Base-by-base conservation (phyloP, 805 yeast species). In the Yarrowia alimentaria region DNA sequence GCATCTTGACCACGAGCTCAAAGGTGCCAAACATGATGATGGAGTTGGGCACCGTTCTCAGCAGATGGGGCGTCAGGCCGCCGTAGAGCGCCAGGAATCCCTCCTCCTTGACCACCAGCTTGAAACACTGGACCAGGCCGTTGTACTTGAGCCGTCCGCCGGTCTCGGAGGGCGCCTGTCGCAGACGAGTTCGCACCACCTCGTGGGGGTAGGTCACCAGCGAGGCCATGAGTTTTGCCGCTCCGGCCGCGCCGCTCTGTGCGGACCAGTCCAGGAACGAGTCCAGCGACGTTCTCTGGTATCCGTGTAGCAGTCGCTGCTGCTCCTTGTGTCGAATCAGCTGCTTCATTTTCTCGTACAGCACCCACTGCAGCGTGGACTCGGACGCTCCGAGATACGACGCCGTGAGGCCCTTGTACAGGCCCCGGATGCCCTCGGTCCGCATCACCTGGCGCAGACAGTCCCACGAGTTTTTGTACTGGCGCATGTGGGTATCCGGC, bases 1-100 rank as follows among this genome's bases (percentile, higher is more conserved):
- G 66, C n/a, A 78, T 58, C 53, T 75, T 76, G 40, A 83, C 80
- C 51, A 85, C 80, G 25, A 93, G 65, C 64, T 93, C 99, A 98
- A 98, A 93, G 3, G 98, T 90, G 37, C 99, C 99, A 72, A 93
- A 93, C 99, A 93, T 93, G 59, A 93, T 91, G 64, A 93, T 89
- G 62, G 95, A 85, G 68, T 93, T 93, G 3, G 99, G 99, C 48
- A 93, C 99, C 0, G 99, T 93, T 68, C 99, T 79, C 71, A 93
- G 77, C 61, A 93, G 71, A 68, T 93, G 99, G 4, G 99, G 97
- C 1, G 99, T 93, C 61, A 93, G 74, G 0, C 99, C 99, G 52
- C 99, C 96, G 64, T 93, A 93, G 88, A 93, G 85, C 10, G 96
- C 84, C 6, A 77, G 82, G 48, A 91, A 67, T 1, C 99, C 99